A percentile compares a stretch with the other conserved stretches of the same genome.
Evolutionary conservation across 352 stramenopile species (phyloP).

Genomic region (Globisporangium mamillatum): DNA sequence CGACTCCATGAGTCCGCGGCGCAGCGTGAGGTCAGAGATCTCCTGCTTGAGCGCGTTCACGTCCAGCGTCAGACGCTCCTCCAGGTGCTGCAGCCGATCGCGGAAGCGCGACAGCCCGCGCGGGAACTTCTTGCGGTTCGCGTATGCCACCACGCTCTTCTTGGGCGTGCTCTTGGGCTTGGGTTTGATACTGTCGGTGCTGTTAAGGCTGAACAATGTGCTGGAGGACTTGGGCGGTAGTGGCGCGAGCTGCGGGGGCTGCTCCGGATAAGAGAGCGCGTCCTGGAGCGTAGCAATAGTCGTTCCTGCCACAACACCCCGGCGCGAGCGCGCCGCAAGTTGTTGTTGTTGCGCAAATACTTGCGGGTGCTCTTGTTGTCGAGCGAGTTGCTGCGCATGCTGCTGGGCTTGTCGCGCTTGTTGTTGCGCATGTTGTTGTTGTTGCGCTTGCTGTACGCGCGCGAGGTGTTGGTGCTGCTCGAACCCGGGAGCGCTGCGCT

Average conservation of each 20-base stretch:
- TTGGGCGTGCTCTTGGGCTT: background rate
- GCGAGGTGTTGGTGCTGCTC: background rate
- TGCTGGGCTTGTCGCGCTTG: background rate
- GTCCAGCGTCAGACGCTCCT: conserved; percentile 26
- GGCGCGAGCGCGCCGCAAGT: background rate
- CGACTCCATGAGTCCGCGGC: conserved; percentile 9
- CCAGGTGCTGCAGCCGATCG: conserved; percentile 23
- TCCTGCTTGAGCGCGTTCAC: conserved; percentile 28
- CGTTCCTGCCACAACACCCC: background rate
- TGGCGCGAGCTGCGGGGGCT: conserved; percentile 6
- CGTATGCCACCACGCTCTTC: background rate
- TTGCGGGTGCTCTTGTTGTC: background rate
- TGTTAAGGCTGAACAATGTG: background rate
- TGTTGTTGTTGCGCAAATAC: background rate
- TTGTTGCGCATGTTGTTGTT: background rate
- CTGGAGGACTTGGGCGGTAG: background rate
- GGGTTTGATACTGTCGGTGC: no score
- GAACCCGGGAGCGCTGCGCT: background rate
- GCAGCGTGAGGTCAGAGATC: conserved; percentile 24
- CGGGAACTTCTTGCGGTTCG: conserved; percentile 16
- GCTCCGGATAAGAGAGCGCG: conserved; percentile 13
- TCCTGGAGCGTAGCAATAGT: conserved; percentile 12
- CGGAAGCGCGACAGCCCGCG: conserved; percentile 17
- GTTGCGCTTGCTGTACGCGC: background rate
- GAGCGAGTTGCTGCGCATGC: background rate